Evolutionary conservation across 1,139 yeast species (phyloP).

Genomic region (Suzukiozyma palmioleophila): DNA sequence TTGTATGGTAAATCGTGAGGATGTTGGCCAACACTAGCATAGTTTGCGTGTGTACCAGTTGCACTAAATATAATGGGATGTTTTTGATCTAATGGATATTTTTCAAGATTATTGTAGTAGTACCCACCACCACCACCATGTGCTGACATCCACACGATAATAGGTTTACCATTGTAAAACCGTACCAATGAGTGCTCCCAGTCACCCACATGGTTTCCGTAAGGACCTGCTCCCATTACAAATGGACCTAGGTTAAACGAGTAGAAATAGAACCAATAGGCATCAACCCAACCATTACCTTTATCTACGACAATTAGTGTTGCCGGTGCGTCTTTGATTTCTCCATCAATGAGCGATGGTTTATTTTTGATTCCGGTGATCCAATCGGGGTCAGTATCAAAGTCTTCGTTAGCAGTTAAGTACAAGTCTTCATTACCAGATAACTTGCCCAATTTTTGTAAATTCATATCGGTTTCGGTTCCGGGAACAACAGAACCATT

Average conservation of each 20-base stretch:
- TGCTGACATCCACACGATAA: constrained; percentile 97
- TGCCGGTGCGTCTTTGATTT: constrained; percentile 73
- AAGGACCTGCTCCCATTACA: constrained; percentile 97
- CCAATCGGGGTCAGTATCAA: constrained; percentile 78
- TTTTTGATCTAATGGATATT: constrained; percentile 42
- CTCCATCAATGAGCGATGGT: constrained; percentile 72
- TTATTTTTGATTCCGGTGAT: constrained; percentile 65
- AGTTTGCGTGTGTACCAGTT: constrained; percentile 95
- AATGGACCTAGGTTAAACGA: constrained; percentile 93
- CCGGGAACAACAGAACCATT: constrained; percentile 47
- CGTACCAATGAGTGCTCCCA: constrained; percentile 96
- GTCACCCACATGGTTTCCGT: constrained; percentile 95
- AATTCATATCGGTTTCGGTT: constrained; percentile 30
- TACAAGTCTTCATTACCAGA: constrained; percentile 31
- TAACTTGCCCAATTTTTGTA: constrained; percentile 35
- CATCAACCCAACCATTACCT: constrained; percentile 90
- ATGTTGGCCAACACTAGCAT: constrained; percentile 94
- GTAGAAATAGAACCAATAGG: constrained; percentile 94
- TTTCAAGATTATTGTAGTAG: constrained; percentile 69
- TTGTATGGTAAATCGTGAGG: constrained; percentile 93
- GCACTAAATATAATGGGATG: constrained; percentile 84
- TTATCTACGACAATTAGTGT: constrained; percentile 80
- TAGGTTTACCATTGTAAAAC: constrained; percentile 75
- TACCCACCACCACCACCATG: constrained; percentile 97
- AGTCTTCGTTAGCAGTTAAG: constrained; percentile 67